Conservation (phyloP, 345 rosid genomes). For the Tarenaya hassleriana region DNA sequence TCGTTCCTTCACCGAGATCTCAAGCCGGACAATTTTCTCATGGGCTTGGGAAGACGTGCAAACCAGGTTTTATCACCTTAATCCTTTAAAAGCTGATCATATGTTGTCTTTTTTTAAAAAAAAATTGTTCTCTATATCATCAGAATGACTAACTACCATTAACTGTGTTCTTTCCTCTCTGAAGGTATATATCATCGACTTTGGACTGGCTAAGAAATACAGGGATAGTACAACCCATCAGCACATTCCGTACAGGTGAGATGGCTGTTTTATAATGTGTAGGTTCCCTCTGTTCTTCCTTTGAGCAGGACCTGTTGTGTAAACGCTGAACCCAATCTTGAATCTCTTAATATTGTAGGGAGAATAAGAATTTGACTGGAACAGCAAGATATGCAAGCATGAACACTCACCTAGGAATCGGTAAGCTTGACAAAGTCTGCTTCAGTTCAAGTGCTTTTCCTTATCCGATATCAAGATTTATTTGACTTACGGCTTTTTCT, state of each 20-base stretch:
- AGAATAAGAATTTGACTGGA: slow-evolving; percentile 58
- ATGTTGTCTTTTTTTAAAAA: not conserved
- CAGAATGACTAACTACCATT: not conserved
- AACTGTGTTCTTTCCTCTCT: not conserved
- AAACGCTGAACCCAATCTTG: not conserved
- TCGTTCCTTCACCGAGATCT: slow-evolving; percentile 55
- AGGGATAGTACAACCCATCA: slow-evolving; percentile 47
- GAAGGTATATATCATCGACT: slow-evolving; percentile 51
- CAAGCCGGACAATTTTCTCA: slow-evolving; percentile 53
- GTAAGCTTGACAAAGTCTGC: slow-evolving; percentile 19
- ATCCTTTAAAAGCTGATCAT: not conserved
- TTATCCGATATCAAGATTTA: no score
- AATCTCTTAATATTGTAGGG: slow-evolving; percentile 31
- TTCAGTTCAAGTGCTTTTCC: not conserved
- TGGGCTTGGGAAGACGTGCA: slow-evolving; percentile 55
- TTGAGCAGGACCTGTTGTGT: not conserved
- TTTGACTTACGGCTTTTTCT: slow-evolving; percentile 12
- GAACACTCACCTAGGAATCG: slow-evolving; percentile 61
- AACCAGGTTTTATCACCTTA: slow-evolving; percentile 37
- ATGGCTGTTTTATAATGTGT: not conserved
- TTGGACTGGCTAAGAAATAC: slow-evolving; percentile 54
- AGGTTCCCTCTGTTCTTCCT: slow-evolving; percentile 6
- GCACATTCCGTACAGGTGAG: slow-evolving; percentile 52
- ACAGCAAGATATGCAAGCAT: slow-evolving; percentile 65
- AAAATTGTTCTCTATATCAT: not conserved